Conservation (phyloP, 139 green algal species). For the Chlorella sorokiniana region DNA sequence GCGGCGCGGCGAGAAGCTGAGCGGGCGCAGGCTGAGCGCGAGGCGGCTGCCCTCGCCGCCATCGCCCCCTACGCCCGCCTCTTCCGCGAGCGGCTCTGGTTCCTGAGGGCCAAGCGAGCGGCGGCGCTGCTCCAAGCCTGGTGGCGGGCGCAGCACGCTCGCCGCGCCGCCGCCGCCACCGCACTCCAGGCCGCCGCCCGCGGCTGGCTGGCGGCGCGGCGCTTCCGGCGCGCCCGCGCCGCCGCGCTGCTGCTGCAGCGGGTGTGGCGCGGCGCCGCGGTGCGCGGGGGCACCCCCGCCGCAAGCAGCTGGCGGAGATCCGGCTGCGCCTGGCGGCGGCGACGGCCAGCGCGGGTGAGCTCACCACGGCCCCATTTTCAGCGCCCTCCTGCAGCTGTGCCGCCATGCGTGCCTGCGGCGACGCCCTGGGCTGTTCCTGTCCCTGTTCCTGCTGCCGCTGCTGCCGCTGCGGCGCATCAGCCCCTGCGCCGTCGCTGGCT, state of each 20-base stretch:
- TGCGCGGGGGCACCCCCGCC: constrained; percentile 27
- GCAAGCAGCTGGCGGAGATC: constrained; percentile 36
- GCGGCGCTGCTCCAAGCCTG: constrained; percentile 36
- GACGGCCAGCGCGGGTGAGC: neutral
- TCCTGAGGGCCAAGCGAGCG: constrained; percentile 35
- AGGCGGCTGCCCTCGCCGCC: constrained; percentile 38
- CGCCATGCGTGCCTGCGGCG: too few relatives aligned
- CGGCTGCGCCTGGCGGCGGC: constrained; percentile 50
- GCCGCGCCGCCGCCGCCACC: constrained; percentile 14
- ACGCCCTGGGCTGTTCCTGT: neutral
- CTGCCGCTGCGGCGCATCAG: neutral
- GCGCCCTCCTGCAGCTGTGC: neutral
- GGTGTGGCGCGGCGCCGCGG: constrained; percentile 57
- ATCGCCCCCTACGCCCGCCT: constrained; percentile 44
- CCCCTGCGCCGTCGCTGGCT: neutral
- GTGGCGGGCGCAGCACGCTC: constrained; percentile 19
- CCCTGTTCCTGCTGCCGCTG: neutral
- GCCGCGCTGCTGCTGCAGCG: constrained; percentile 53
- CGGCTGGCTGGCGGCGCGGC: constrained; percentile 12
- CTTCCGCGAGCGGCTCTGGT: constrained; percentile 37
- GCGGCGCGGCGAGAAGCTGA: constrained; percentile 1
- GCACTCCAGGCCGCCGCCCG: constrained; percentile 33
- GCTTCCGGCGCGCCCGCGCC: neutral
- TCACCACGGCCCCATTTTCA: neutral
- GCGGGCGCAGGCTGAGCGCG: constrained; percentile 15